Base-by-base conservation (phyloP, 257 asterid genomes). In the Salvia hispanica region DNA sequence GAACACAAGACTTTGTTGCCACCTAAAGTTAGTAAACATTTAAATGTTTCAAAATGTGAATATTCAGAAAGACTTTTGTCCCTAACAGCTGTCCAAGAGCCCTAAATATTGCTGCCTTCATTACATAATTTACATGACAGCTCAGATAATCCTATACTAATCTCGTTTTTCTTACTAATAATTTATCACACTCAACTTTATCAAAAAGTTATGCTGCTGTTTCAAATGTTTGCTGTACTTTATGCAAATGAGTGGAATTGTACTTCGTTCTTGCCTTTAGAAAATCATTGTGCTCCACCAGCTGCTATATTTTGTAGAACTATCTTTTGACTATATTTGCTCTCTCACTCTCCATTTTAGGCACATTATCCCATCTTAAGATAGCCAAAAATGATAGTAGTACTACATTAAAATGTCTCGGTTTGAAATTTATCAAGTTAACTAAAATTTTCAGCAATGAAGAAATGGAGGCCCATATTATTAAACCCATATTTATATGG, bases 151-250 rank as follows among this genome's bases (percentile, higher is more conserved):
- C 63, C 44, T 52, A 40, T 31, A 56, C 31, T 21, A 39, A 10
- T 10, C 31, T 31, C 13, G 4, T n/a, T 9, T 33, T 67, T 6
- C 11, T 43, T 34, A 34, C 5, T 34, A 10, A 61, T 33, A 21
- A 31, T 34, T 67, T 34, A 54, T 37, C 47, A 53, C 47, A 53
- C 53, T 43, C 25, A 44, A 57, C 50, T 68, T 74, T 67, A 14
- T 7, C 9, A 31, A 44, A 72, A 55, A 58, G 54, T 31, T 34
- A n/a, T 4, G 58, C 28, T 34, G 52, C n/a, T 65, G 40, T 59
- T 59, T 61, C 62, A 51, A 74, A 61, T 61, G 66, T 51, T 74
- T 45, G 13, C 2, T 54, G 74, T 46, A 62, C 72, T 74, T 67
- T 61, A 34, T 45, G 45, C 42, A 40, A 40, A 62, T 39, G 60